phyloP scores from a whole-genome alignment of 768 basidiomycete genomes.

The Tylopilus vinaceipallidus region DNA sequence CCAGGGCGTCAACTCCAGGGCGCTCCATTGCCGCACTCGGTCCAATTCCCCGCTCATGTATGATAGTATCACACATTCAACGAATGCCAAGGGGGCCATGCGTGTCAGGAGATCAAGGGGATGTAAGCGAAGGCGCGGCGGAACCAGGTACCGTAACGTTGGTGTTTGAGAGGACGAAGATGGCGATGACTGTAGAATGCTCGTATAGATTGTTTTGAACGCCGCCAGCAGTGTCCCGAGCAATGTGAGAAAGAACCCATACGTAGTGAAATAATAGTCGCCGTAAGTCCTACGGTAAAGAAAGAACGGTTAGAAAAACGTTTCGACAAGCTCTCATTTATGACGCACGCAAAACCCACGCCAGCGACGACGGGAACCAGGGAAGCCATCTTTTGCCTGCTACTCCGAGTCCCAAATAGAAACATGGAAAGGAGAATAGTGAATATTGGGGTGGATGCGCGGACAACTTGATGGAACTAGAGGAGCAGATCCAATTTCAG shows the following conservation, averaged over 20 bases:
- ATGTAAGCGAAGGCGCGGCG: slow-evolving; percentile 46
- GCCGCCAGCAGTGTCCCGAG: slow-evolving; percentile 90
- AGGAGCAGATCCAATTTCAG: background rate
- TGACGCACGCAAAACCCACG: slow-evolving; percentile 79
- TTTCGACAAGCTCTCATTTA: background rate
- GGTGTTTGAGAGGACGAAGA: slow-evolving; percentile 12
- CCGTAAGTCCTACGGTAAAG: slow-evolving; percentile 77
- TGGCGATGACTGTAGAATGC: slow-evolving; percentile 61
- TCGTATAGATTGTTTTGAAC: slow-evolving; percentile 90
- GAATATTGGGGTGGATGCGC: slow-evolving; percentile 90
- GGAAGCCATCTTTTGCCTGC: slow-evolving; percentile 60
- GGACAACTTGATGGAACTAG: slow-evolving; percentile 96
- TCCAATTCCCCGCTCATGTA: slow-evolving; percentile 79
- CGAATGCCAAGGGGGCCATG: slow-evolving; percentile 89
- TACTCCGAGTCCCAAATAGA: slow-evolving; percentile 63
- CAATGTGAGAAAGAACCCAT: slow-evolving; percentile 85
- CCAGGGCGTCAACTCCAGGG: slow-evolving; percentile 36
- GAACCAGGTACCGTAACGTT: slow-evolving; percentile 25
- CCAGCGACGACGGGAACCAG: slow-evolving; percentile 86
- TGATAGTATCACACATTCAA: slow-evolving; percentile 80
- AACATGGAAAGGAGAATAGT: slow-evolving; percentile 74
- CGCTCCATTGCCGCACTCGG: slow-evolving; percentile 49
- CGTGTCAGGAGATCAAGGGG: slow-evolving; percentile 86
- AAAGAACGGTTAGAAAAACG: background rate
- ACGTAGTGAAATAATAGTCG: slow-evolving; percentile 87